A percentile compares a stretch with the other conserved stretches of the same genome.
Evolutionary conservation across 2,329 filamentous ascomycete species (phyloP).

Genomic region (Colletotrichum sp.): DNA sequence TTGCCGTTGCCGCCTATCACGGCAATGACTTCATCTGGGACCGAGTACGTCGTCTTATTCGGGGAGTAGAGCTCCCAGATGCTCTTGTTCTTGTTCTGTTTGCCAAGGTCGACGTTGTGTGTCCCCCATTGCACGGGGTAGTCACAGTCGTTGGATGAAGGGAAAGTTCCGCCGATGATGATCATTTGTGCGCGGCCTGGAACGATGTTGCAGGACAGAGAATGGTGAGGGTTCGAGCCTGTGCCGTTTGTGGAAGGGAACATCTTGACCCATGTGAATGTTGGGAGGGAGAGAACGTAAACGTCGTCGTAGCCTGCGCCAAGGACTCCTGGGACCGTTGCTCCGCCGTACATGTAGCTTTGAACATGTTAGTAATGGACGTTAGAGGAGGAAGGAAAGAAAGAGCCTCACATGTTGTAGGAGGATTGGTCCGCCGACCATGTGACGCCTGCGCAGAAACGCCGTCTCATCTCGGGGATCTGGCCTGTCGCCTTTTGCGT

Average conservation of each 20-base stretch:
- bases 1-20: slow-evolving; percentile 55
- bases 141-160: slow-evolving; percentile 55
- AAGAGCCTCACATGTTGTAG: slow-evolving; percentile 63
- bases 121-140: slow-evolving; percentile 56
- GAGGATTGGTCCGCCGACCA: slow-evolving; percentile 65
- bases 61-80: slow-evolving; percentile 58
- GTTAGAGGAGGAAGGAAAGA: neutral
- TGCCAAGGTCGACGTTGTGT: slow-evolving; percentile 60
- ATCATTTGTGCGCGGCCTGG: slow-evolving; percentile 62
- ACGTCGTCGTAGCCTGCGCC: slow-evolving; percentile 63
- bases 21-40: slow-evolving; percentile 55
- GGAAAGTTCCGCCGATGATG: slow-evolving; percentile 65
- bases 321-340: slow-evolving; percentile 45
- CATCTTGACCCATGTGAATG: slow-evolving; percentile 67
- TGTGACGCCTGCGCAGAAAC: slow-evolving; percentile 66
- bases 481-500: slow-evolving; percentile 60
- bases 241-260: slow-evolving; percentile 46
- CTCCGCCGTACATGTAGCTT: slow-evolving; percentile 68
- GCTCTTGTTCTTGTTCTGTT: slow-evolving; percentile 48
- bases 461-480: slow-evolving; percentile 55
- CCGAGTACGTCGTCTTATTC: slow-evolving; percentile 55
- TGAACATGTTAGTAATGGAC: neutral
- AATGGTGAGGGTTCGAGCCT: slow-evolving; percentile 54
- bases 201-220: slow-evolving; percentile 63
- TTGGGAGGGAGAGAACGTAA: slow-evolving; percentile 66